Percentiles rank a stretch among this genome's conserved stretches.
Conservation (phyloP, 1,284 basidiomycete genomes). For the Irpex sp. region DNA sequence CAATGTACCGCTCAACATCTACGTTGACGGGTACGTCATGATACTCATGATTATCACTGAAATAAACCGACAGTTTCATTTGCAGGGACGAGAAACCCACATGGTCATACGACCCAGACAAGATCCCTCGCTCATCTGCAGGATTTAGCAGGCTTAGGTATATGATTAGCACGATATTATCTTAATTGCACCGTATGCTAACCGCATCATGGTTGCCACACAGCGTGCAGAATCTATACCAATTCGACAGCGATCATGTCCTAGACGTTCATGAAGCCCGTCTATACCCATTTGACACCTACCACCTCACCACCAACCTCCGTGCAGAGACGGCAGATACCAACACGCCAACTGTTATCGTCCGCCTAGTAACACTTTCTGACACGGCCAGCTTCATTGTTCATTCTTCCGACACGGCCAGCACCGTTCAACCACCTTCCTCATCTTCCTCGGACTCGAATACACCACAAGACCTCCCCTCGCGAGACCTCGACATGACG, state of each 20-base stretch:
- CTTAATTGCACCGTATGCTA: too few relatives aligned
- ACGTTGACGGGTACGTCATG: conserved; percentile 44
- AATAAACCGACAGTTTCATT: too few relatives aligned
- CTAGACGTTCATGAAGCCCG: conserved; percentile 54
- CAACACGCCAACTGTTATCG: conserved; percentile 41
- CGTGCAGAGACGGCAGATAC: conserved; percentile 31
- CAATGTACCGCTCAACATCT: conserved; percentile 38
- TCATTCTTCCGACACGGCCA: conserved; percentile 37
- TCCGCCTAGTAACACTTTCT: conserved; percentile 39
- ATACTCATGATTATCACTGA: too few relatives aligned
- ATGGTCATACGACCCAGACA: conserved; percentile 41
- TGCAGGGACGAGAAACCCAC: conserved; percentile 33
- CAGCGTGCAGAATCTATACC: conserved; percentile 53
- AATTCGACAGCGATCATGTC: conserved; percentile 55
- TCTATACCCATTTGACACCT: conserved; percentile 58
- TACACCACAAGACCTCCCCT: conserved; percentile 20
- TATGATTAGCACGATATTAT: conserved; percentile 4
- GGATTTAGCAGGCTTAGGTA: conserved; percentile 42
- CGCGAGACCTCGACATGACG: conserved; percentile 42
- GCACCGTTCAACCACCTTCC: conserved; percentile 24
- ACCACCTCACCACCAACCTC: conserved; percentile 46
- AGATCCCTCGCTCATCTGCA: conserved; percentile 38
- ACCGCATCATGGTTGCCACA: too few relatives aligned
- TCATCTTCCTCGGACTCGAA: conserved; percentile 19
- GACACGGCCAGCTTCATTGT: conserved; percentile 48